phyloP scores from a whole-genome alignment of 2,329 filamentous ascomycete species.

The Pseudocercospora macadamiae region DNA sequence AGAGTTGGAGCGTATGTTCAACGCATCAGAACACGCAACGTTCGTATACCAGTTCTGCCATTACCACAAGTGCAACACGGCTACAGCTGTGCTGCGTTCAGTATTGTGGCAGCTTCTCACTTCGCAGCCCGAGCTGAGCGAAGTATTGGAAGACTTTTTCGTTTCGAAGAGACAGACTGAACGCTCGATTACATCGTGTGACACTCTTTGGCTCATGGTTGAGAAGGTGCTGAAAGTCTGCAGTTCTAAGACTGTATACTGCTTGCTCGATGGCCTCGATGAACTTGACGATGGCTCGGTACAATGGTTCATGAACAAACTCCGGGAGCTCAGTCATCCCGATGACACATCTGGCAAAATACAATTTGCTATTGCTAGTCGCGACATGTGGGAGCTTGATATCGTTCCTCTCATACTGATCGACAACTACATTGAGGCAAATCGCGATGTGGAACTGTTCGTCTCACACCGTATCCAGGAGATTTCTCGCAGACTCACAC shows the following conservation, averaged over 20 bases:
- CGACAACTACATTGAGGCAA: too few relatives aligned
- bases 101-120: slow-evolving; percentile 1
- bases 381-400: neutral
- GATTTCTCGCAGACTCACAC: too few relatives aligned
- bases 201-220: neutral
- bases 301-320: neutral
- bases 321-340: neutral
- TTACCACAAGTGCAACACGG: neutral
- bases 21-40: too few relatives aligned
- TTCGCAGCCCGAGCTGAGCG: neutral
- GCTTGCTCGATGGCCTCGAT: neutral
- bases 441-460: too few relatives aligned
- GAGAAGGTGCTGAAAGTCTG: neutral
- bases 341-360: neutral
- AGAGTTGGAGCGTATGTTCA: too few relatives aligned
- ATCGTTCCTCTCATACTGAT: neutral
- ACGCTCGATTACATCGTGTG: neutral
- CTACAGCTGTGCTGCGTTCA: neutral
- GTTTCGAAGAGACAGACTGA: neutral
- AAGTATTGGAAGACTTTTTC: neutral
- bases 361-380: neutral
- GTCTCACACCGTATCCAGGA: too few relatives aligned
- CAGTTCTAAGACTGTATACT: neutral
- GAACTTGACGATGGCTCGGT: neutral
- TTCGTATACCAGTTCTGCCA: neutral